Evolutionary conservation across 148 eudicot species (phyloP).

Genomic region (Rhododendron mucronatum): DNA sequence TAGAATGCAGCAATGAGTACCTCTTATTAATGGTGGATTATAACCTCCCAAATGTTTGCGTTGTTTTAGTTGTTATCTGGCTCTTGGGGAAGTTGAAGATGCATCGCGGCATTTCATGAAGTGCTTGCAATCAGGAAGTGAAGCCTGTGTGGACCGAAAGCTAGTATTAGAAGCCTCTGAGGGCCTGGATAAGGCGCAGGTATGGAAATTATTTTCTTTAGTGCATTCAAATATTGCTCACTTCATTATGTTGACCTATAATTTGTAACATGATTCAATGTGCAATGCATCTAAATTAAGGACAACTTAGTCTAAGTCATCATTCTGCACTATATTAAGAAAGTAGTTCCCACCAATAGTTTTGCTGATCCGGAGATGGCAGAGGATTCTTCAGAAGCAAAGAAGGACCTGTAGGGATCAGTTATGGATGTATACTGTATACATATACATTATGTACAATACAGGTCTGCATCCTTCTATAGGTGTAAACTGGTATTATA

Average conservation of each 20-base stretch:
- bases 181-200: slow-evolving; percentile 84
- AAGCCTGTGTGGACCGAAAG: slow-evolving; percentile 61
- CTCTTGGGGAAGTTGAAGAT: slow-evolving; percentile 76
- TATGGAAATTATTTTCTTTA: slow-evolving; percentile 15
- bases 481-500: not conserved
- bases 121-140: slow-evolving; percentile 63
- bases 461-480: not conserved
- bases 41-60: not conserved
- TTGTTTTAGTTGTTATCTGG: slow-evolving; percentile 72
- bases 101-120: slow-evolving; percentile 61
- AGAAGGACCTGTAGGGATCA: not conserved
- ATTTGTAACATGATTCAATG: not conserved
- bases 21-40: not conserved
- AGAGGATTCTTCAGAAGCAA: not conserved
- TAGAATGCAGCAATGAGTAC: not conserved
- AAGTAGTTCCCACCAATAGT: not conserved
- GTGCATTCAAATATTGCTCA: not conserved
- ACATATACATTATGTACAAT: not conserved
- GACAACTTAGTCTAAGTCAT: not conserved
- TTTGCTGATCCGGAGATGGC: not conserved
- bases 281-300: not conserved
- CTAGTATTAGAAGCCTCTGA: slow-evolving; percentile 81
- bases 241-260: not conserved
- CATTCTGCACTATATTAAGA: not conserved
- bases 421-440: not conserved